Base-by-base conservation (phyloP, 83 land plant genomes). In the Thuja plicata region DNA sequence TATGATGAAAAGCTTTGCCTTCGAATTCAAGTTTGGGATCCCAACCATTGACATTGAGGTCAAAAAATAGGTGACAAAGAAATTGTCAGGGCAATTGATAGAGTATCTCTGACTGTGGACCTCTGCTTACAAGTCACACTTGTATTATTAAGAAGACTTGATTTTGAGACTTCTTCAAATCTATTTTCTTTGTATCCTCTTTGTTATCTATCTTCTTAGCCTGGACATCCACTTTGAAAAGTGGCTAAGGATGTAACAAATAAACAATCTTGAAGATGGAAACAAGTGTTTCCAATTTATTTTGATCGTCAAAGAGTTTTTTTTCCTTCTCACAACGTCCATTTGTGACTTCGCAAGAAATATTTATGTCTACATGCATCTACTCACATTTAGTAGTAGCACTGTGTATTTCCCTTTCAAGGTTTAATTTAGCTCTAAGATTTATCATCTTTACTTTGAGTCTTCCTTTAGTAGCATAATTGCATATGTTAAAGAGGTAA, bases 161-260 rank as follows among this genome's bases (percentile, higher is more conserved):
- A n/a, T n/a, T n/a, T n/a, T n/a, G n/a, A n/a, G n/a, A n/a, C n/a
- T n/a, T n/a, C n/a, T 41, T 41, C 43, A 41, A 41, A 41, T 41
- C 43, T 41, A 41, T 41, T 41, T 41, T 41, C 1, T 41, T 41
- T 3, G 2, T 41, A 41, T 41, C 43, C 43, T 41, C 43, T 41
- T 41, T 41, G 43, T 41, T 41, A 41, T 1, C 43, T 1, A 41
- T 98, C 90, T 98, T 96, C 17, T 87, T 92, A 38, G 99, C 99
- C 92, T 97, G 96, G n/a, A 96, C 92, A 90, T 98, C 99, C 89
- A 98, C 99, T 90, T 98, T 97, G 86, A n/a, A n/a, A 95, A 97
- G 93, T 55, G 94, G 93, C 87, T 95, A 92, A n/a, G 97, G 94
- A 88, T 97, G 95, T 5, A 97, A 92, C 7, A 98, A 93, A 80